Percentiles rank a stretch among this genome's conserved stretches.
Conservation (phyloP, 139 green algal species). For the Spirogloea muscicola region DNA sequence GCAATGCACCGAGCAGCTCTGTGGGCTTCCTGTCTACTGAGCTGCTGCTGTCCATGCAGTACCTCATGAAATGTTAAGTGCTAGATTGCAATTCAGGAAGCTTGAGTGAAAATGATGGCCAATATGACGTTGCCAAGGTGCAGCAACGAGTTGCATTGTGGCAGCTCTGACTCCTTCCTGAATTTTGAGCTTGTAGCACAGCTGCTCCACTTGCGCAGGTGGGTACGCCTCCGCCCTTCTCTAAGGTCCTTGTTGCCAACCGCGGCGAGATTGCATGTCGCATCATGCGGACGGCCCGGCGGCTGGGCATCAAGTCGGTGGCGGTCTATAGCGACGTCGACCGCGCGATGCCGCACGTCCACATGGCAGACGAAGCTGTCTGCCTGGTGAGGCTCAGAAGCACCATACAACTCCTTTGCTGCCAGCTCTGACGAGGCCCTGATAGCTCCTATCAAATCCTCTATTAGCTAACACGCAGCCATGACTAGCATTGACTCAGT, state of each 20-base stretch:
- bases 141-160: too few relatives aligned
- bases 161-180: too few relatives aligned
- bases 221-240: too few relatives aligned
- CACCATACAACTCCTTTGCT: neutral
- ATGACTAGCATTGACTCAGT: neutral
- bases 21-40: too few relatives aligned
- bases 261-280: slow-evolving; percentile 87
- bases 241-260: slow-evolving; percentile 75
- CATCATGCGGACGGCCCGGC: slow-evolving; percentile 69
- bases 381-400: slow-evolving; percentile 57
- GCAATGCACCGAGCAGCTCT: too few relatives aligned
- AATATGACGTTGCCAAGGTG: too few relatives aligned
- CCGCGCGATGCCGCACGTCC: slow-evolving; percentile 60
- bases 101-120: too few relatives aligned
- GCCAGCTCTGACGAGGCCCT: neutral
- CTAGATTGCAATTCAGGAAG: too few relatives aligned
- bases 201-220: too few relatives aligned
- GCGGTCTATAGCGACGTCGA: slow-evolving; percentile 79
- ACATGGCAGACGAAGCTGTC: slow-evolving; percentile 54
- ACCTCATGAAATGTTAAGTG: too few relatives aligned
- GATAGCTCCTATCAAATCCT: neutral
- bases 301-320: slow-evolving; percentile 78
- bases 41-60: too few relatives aligned
- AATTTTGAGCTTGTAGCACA: too few relatives aligned
- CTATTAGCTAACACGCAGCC: neutral